Base-by-base conservation (phyloP, 2,329 filamentous ascomycete species). In the Hypoxylon sp. region DNA sequence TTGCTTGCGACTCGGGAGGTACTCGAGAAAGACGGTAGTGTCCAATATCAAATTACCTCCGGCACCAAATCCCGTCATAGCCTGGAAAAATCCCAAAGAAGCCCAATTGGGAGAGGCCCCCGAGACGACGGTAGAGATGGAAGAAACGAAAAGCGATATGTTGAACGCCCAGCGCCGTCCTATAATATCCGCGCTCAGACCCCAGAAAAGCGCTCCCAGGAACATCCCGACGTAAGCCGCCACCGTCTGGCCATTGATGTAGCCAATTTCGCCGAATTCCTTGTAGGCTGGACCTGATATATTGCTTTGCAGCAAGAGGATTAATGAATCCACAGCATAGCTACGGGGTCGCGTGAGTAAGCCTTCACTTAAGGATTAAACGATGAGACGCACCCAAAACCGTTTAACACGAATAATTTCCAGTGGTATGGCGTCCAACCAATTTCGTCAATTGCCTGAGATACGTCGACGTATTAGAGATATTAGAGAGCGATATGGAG, bases 161-260 rank as follows among this genome's bases (percentile, higher is more conserved):
- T 89, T 89, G 72, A 90, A 90, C 4, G 87, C 86, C 58, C 81
- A 82, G 55, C 81, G 80, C 31, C 87, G 77, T 4, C 86, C 87
- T 53, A 89, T 84, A 23, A 89, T 77, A 62, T 90, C 87, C 15
- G 84, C 85, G 2, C 77, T 77, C 20, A 87, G 69, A 2, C 86
- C 86, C 86, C 86, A 90, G 69, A 89, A 88, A 17, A 88, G 65
- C 11, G 83, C 84, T 1, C 84, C 81, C 0, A 73, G 55, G 41
- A 78, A 73, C 73, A 78, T 45, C 13, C 59, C 64, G 16, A 61
- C 57, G 61, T 86, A 89, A 1, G 77, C 78, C 4, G 86, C 79
- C 38, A 88, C 79, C 2, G 80, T 88, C 34, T 88, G 73, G 6
- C 78, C 85, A 55, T 78, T 78, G 2, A 64, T 62, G 58, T 82